A percentile compares a stretch with the other conserved stretches of the same genome.
Conservation (phyloP, 116 monocot species). For the Dioscorea cayenensis region DNA sequence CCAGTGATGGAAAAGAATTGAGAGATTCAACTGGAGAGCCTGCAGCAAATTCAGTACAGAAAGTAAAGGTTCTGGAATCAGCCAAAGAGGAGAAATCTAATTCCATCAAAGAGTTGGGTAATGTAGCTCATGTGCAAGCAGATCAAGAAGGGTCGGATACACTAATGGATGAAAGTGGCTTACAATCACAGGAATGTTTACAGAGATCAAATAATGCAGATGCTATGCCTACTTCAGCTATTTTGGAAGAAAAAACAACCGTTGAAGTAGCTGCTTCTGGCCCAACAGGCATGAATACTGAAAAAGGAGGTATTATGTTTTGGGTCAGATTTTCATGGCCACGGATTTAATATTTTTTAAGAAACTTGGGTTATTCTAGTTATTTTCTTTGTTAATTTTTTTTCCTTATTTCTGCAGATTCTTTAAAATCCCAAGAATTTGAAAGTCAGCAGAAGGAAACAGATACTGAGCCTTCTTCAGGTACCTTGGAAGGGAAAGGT, state of each 20-base stretch:
- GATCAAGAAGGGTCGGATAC: constrained; percentile 17
- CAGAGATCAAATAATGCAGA: constrained; percentile 13
- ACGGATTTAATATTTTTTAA: neutral
- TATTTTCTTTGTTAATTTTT: neutral
- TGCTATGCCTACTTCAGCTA: constrained; percentile 5
- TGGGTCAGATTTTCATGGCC: neutral
- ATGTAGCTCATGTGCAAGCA: constrained; percentile 11
- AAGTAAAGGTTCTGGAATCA: constrained; percentile 13
- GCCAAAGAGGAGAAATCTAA: constrained; percentile 18
- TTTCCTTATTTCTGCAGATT: neutral
- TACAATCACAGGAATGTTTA: constrained; percentile 13
- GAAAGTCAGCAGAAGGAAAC: neutral
- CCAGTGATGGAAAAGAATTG: neutral
- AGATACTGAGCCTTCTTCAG: neutral
- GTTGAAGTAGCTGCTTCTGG: constrained; percentile 6
- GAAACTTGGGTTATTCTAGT: neutral
- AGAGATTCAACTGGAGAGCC: constrained; percentile 10
- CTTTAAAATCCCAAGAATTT: neutral
- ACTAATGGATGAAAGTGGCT: constrained; percentile 4
- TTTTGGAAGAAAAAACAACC: constrained; percentile 19
- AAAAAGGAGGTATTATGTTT: constrained; percentile 19
- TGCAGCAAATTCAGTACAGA: constrained; percentile 9
- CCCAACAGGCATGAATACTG: constrained; percentile 12
- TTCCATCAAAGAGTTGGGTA: constrained; percentile 18
- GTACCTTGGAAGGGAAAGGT: constrained; percentile 5